Percentiles rank a stretch among this genome's conserved stretches.
Conservation (phyloP, 768 basidiomycete species). For the Tubosaeta brunneosetosa region DNA sequence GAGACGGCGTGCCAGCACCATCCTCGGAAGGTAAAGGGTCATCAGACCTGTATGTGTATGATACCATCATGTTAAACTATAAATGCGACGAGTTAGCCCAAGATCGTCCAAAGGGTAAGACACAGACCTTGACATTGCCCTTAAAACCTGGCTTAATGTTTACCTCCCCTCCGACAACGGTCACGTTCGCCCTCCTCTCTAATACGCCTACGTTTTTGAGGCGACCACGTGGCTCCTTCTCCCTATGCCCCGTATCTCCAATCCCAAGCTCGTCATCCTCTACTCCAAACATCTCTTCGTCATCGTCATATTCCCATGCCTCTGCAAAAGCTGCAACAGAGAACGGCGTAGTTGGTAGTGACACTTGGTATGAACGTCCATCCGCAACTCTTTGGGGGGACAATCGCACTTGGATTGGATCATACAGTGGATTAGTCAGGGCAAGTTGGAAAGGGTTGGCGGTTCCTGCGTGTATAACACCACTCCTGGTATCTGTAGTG, state of each 20-base stretch:
- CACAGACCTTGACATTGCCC: slow-evolving; percentile 72
- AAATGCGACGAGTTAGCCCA: slow-evolving; percentile 1
- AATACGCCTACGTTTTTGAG: slow-evolving; percentile 70
- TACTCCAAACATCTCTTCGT: slow-evolving; percentile 73
- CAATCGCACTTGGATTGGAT: slow-evolving; percentile 89
- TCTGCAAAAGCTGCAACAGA: slow-evolving; percentile 88
- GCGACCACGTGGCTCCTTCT: slow-evolving; percentile 43
- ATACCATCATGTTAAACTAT: slow-evolving; percentile 91
- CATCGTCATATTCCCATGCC: slow-evolving; percentile 97
- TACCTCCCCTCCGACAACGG: slow-evolving; percentile 84
- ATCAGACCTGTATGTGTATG: slow-evolving; percentile 92
- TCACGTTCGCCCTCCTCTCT: slow-evolving; percentile 87
- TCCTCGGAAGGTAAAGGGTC: slow-evolving; percentile 68
- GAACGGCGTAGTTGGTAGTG: slow-evolving; percentile 74
- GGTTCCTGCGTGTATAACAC: slow-evolving; percentile 62
- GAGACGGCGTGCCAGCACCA: slow-evolving; percentile 43
- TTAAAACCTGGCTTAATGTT: slow-evolving; percentile 75
- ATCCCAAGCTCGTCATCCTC: slow-evolving; percentile 37
- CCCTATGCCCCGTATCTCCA: slow-evolving; percentile 36
- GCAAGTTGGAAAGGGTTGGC: slow-evolving; percentile 87
- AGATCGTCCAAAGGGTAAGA: background rate
- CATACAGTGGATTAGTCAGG: slow-evolving; percentile 92
- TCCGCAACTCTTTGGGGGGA: slow-evolving; percentile 61
- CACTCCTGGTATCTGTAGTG: slow-evolving; percentile 35
- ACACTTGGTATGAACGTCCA: slow-evolving; percentile 58